These are phyloP conservation scores for Alternaria sp. DNA, from an alignment of 2,329 filamentous ascomycete genomes.

Conservation along the genomic window DNA sequence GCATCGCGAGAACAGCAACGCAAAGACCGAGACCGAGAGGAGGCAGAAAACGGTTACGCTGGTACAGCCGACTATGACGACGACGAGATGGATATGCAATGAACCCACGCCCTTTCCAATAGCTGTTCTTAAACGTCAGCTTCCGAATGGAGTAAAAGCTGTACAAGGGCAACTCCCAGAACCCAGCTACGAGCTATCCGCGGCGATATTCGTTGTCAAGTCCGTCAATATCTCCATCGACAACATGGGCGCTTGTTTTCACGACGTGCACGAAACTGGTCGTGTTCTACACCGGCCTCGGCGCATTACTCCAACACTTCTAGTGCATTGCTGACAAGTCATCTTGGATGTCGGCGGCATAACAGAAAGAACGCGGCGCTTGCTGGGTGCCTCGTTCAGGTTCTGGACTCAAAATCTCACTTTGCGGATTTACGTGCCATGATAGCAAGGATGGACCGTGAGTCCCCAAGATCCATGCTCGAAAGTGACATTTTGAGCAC, in stretches of 20 bases:
- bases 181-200: neutral
- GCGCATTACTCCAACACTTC: neutral
- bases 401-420: neutral
- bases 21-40: conserved; percentile 78
- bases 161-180: neutral
- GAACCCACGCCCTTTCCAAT: conserved; percentile 5
- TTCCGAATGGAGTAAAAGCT: neutral
- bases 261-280: neutral
- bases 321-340: neutral
- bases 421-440: neutral
- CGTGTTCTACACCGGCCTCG: neutral
- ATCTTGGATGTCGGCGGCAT: neutral
- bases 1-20: conserved; percentile 80
- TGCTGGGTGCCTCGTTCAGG: neutral
- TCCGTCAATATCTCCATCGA: neutral
- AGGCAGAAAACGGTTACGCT: conserved; percentile 63
- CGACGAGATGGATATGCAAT: conserved; percentile 52
- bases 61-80: conserved; percentile 69
- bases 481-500: neutral
- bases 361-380: neutral
- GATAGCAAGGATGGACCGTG: neutral
- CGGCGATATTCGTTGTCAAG: neutral
- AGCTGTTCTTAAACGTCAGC: neutral
- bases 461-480: neutral
- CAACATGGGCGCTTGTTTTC: neutral